Percentiles rank a stretch among this genome's conserved stretches.
phyloP scores from a whole-genome alignment of 2,329 filamentous ascomycete genomes.

The Penicillium brasilianum region DNA sequence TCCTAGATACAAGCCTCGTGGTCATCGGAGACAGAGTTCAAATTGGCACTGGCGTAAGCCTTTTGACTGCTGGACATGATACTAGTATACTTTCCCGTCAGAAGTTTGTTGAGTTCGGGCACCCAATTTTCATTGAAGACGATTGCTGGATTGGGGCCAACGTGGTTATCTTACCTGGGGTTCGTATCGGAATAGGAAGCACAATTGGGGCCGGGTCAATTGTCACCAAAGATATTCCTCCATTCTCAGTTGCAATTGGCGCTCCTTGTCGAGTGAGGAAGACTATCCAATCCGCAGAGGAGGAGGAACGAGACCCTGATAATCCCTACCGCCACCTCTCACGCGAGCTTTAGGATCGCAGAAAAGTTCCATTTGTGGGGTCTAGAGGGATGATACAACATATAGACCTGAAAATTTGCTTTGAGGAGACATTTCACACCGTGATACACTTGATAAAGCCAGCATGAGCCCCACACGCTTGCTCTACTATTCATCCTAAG shows the following conservation, averaged over 20 bases:
- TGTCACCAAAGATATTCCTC: conserved; percentile 46
- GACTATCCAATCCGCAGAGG: conserved; percentile 31
- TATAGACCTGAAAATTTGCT: background rate
- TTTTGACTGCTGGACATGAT: conserved; percentile 60
- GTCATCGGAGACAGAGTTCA: conserved; percentile 60
- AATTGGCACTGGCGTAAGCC: conserved; percentile 58
- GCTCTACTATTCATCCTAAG: background rate
- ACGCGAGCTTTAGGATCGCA: conserved; percentile 14
- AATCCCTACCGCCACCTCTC: conserved; percentile 31
- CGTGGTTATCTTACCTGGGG: conserved; percentile 50
- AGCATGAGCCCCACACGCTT: background rate
- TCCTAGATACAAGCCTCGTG: conserved; percentile 59
- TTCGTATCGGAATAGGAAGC: conserved; percentile 49
- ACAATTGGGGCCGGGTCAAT: conserved; percentile 49
- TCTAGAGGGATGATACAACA: background rate
- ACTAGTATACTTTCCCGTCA: conserved; percentile 53
- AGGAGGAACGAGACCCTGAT: conserved; percentile 31
- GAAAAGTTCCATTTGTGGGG: background rate
- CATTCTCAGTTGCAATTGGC: conserved; percentile 38
- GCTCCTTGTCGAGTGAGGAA: conserved; percentile 32
- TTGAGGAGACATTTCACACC: background rate
- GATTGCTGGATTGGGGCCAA: conserved; percentile 59
- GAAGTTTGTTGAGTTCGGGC: conserved; percentile 57
- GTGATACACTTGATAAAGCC: background rate
- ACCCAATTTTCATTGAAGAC: conserved; percentile 54